These are phyloP conservation scores for Phaffia rhodozyma DNA, from an alignment of 1,284 basidiomycete genomes.

Conservation along the genomic window DNA sequence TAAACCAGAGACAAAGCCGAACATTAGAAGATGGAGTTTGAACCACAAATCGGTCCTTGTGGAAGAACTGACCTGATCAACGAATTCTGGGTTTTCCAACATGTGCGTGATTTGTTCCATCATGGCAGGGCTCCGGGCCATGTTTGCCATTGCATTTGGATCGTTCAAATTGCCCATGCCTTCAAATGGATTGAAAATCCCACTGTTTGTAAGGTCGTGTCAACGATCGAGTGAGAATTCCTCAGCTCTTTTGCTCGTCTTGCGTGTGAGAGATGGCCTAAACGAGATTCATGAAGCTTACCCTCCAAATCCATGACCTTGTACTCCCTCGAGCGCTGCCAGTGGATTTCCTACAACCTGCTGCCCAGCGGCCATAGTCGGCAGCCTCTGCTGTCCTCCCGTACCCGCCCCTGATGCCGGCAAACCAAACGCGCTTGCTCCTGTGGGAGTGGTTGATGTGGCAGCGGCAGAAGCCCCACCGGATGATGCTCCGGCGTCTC, in stretches of 20 bases:
- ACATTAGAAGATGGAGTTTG: no score
- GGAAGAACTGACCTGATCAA: slow-evolving; percentile 49
- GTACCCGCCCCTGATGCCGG: neutral
- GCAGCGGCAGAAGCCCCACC: slow-evolving; percentile 3
- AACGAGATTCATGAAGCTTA: neutral
- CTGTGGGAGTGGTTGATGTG: neutral
- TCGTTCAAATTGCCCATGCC: slow-evolving; percentile 72
- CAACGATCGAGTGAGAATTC: neutral
- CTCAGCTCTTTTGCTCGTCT: neutral
- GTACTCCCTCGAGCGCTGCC: slow-evolving; percentile 30
- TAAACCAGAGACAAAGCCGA: slow-evolving; percentile 24
- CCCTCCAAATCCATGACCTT: slow-evolving; percentile 22
- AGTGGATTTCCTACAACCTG: slow-evolving; percentile 31
- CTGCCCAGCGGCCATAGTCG: slow-evolving; percentile 31
- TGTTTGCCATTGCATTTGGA: slow-evolving; percentile 63
- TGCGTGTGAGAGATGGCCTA: neutral
- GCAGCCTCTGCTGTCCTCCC: slow-evolving; percentile 1
- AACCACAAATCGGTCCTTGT: neutral
- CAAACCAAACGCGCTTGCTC: neutral
- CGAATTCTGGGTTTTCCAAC: slow-evolving; percentile 64
- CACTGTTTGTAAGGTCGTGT: neutral
- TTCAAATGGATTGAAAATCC: slow-evolving; percentile 71
- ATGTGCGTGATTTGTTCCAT: slow-evolving; percentile 60
- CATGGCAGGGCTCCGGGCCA: slow-evolving; percentile 48
- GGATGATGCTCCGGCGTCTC: slow-evolving; percentile 21